These are phyloP conservation scores for Sphagnum fallax DNA, from an alignment of 228 moss, liverwort and hornwort species.

Conservation along the genomic window DNA sequence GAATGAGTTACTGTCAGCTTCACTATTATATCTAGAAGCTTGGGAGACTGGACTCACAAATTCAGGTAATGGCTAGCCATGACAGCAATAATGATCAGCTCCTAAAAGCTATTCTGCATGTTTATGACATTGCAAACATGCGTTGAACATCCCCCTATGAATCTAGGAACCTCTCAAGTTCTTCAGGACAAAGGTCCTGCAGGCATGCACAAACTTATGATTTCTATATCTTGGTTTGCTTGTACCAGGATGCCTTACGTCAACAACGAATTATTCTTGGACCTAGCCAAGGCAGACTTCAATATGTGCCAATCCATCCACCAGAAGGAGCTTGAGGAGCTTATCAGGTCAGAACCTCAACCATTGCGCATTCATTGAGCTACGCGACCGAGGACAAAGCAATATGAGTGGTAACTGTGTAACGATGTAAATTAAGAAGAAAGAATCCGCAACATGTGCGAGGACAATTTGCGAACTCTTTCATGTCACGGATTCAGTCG, in stretches of 20 bases:
- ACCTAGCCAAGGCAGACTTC: conserved; percentile 70
- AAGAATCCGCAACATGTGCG: too few relatives aligned
- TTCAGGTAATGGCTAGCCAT: neutral
- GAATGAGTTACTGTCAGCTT: neutral
- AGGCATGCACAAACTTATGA: too few relatives aligned
- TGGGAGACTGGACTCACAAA: too few relatives aligned
- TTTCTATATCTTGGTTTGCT: neutral
- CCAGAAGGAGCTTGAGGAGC: conserved; percentile 34
- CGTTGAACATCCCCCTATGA: neutral
- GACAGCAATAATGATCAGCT: neutral
- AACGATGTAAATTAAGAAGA: too few relatives aligned
- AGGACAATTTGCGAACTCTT: too few relatives aligned
- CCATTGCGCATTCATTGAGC: neutral
- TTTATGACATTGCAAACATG: neutral
- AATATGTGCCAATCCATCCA: conserved; percentile 49
- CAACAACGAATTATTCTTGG: conserved; percentile 57
- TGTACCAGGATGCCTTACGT: conserved; percentile 35
- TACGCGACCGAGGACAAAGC: neutral
- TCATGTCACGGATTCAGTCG: neutral
- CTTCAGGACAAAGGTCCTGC: neutral
- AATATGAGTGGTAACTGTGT: neutral
- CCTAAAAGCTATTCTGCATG: neutral
- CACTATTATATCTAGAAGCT: too few relatives aligned
- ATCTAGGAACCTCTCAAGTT: neutral
- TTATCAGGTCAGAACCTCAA: conserved; percentile 9